phyloP scores from a whole-genome alignment of 352 stramenopile genomes.

The Globisporangium parvum region DNA sequence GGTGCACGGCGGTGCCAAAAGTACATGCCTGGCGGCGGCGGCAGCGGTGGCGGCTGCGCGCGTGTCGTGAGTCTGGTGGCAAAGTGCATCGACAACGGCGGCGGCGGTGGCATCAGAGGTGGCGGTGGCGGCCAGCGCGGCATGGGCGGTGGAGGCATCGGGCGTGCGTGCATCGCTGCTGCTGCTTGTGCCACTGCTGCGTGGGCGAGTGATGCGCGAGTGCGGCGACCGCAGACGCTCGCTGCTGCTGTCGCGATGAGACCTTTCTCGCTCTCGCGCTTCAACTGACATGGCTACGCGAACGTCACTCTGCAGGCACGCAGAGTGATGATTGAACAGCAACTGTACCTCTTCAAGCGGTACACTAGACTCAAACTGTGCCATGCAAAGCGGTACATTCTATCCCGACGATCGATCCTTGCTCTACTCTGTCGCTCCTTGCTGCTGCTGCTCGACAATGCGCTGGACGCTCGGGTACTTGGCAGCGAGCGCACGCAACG shows the following conservation, averaged over 20 bases:
- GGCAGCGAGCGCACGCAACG: constrained; percentile 25
- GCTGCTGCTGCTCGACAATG: constrained; percentile 15
- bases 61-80: background rate
- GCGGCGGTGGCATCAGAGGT: background rate
- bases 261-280: constrained; percentile 2
- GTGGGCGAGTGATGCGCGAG: background rate
- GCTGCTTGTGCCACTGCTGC: background rate
- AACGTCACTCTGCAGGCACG: background rate
- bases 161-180: constrained; percentile 3
- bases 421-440: background rate
- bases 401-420: background rate
- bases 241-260: background rate
- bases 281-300: constrained; percentile 1
- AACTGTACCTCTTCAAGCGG: background rate
- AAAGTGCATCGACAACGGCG: background rate
- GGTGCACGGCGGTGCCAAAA: background rate
- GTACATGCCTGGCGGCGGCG: background rate
- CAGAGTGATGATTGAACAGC: no score
- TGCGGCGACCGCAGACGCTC: background rate
- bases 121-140: constrained; percentile 1
- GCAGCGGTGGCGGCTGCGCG: constrained; percentile 1
- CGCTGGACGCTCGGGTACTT: constrained; percentile 30
- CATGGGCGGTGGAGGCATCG: constrained; percentile 3
- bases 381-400: background rate
- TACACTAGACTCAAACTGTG: background rate